These are phyloP conservation scores for Apophysomyces ossiformis DNA, from an alignment of 371 early-diverging fungal species.

Conservation along the genomic window DNA sequence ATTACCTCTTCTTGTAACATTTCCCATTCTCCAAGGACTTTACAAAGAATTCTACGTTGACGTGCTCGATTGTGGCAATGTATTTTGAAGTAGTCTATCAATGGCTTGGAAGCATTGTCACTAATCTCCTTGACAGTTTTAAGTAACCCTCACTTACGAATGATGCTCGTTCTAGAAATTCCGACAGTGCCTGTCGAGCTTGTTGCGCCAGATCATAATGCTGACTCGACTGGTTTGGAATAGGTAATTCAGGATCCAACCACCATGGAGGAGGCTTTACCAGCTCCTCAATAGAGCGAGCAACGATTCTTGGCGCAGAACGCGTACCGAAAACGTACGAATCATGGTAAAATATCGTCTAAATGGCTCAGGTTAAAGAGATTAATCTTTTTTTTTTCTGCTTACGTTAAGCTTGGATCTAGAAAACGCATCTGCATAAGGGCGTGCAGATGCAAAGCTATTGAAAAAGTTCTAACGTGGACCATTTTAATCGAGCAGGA, in stretches of 20 bases:
- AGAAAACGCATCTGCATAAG: slow-evolving; percentile 61
- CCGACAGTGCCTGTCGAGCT: slow-evolving; percentile 21
- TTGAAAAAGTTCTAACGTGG: slow-evolving; percentile 45
- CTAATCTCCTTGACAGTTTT: neutral
- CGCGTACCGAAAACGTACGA: slow-evolving; percentile 39
- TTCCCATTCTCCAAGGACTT: slow-evolving; percentile 71
- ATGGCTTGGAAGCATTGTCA: slow-evolving; percentile 36
- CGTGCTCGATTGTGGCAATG: slow-evolving; percentile 76
- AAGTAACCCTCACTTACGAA: slow-evolving; percentile 24
- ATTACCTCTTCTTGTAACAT: slow-evolving; percentile 61
- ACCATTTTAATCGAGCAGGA: neutral
- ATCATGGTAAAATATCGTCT: slow-evolving; percentile 40
- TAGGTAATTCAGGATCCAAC: slow-evolving; percentile 14
- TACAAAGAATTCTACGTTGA: slow-evolving; percentile 66
- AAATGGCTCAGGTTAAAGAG: neutral
- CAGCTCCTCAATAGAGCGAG: slow-evolving; percentile 34
- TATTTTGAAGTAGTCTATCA: slow-evolving; percentile 64
- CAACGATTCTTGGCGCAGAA: slow-evolving; percentile 24
- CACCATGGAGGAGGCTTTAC: slow-evolving; percentile 39
- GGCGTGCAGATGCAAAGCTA: slow-evolving; percentile 47
- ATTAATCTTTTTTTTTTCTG: neutral
- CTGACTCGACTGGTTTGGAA: slow-evolving; percentile 11
- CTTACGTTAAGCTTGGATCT: slow-evolving; percentile 56
- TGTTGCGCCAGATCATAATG: slow-evolving; percentile 16
- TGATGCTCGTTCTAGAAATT: slow-evolving; percentile 41